A percentile compares a stretch with the other conserved stretches of the same genome.
phyloP scores from a whole-genome alignment of 495 filamentous ascomycete species.

The Astrocystis sublimbata region DNA sequence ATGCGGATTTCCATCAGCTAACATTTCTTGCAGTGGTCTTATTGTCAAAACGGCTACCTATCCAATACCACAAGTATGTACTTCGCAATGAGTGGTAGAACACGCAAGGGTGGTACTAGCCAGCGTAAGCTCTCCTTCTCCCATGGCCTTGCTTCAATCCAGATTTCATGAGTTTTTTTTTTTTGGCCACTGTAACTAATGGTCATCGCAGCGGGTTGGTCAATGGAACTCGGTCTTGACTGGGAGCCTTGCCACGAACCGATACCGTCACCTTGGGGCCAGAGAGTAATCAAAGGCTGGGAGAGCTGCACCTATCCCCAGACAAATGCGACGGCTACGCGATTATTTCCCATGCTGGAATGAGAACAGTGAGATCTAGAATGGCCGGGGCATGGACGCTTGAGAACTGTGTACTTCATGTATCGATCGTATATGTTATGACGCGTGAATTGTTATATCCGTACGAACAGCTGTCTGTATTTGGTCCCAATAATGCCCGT shows the following conservation, averaged over 20 bases:
- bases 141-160: neutral
- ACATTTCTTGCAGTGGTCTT: neutral
- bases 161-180: neutral
- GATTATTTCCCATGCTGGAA: conserved; percentile 1
- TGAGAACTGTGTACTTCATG: too few relatives aligned
- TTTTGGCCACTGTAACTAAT: neutral
- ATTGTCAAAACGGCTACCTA: neutral
- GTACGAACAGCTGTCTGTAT: too few relatives aligned
- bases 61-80: neutral
- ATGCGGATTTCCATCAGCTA: neutral
- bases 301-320: conserved; percentile 20
- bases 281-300: conserved; percentile 20
- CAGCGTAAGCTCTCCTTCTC: neutral
- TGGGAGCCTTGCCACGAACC: conserved; percentile 21
- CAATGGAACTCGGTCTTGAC: conserved; percentile 20
- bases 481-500: too few relatives aligned
- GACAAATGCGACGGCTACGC: conserved; percentile 14
- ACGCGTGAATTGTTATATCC: too few relatives aligned
- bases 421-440: too few relatives aligned
- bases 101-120: conserved; percentile 3
- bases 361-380: neutral
- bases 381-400: too few relatives aligned
- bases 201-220: conserved; percentile 19
- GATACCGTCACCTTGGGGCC: conserved; percentile 13
- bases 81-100: neutral